Base-by-base conservation (phyloP, 306 rosid genomes). In the Rubus parviflorus region DNA sequence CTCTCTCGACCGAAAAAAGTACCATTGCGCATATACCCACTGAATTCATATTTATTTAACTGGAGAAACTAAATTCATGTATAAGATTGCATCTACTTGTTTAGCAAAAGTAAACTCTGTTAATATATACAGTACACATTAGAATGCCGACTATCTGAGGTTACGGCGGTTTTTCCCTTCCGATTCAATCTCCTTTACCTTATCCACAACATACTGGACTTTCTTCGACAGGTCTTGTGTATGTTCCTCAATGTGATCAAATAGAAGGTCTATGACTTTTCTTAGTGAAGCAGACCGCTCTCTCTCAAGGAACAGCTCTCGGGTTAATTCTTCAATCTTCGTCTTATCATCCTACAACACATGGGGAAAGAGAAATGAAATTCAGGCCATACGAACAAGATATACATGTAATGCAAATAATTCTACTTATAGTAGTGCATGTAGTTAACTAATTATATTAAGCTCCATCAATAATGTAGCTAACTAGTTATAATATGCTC, bases 261-360 rank as follows among this genome's bases (percentile, higher is more conserved):
- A 70, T 41, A 79, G 62, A 52, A 79, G 67, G 73, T 83, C 86
- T 54, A 83, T 71, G 19, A 72, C 72, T 77, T 75, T 76, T 71
- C 83, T 75, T 43, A 83, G 79, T 10, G 86, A 79, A 75, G 83
- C 78, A 46, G 81, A 83, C 37, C 81, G 77, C 83, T 83, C 58
- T 75, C 75, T 83, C 83, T 79, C 86, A 3, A 72, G 78, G 66
- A 79, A 76, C 65, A 83, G 75, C 74, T 78, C 77, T 4, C 3
- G 51, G 16, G 78, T 83, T 75, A 79, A 60, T 48, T 83, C 81
- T 83, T 71, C 77, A 53, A 83, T 56, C 81, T 68, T 79, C 41
- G 41, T 47, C 45, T 68, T 75, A 60, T 79, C 83, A 38, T 70
- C 75, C 86, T 79, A 49, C 57, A 70, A 23, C 13, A 46, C 38